Conservation (phyloP, 176 grass and related monocot genomes). For the Cymbopogon citratus region DNA sequence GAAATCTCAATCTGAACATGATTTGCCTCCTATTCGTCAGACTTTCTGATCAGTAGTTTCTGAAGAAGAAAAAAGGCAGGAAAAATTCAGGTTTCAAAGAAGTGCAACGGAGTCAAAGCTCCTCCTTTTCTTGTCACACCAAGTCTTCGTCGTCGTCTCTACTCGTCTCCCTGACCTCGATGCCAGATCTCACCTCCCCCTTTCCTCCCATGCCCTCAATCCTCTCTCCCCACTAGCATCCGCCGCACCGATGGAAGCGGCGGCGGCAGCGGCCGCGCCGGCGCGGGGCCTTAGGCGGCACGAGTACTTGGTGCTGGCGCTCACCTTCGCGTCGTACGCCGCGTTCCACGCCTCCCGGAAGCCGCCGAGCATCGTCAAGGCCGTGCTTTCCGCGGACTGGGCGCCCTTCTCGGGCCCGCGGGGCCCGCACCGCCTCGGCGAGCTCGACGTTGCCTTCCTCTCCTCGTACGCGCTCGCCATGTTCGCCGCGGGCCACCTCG, state of each 20-base stretch:
- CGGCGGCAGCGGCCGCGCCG: neutral
- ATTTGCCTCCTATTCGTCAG: neutral
- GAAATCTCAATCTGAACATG: neutral
- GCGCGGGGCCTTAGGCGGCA: conserved; percentile 33
- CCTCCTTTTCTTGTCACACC: neutral
- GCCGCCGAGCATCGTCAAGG: conserved; percentile 96
- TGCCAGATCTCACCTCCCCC: conserved; percentile 21
- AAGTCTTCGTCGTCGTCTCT: neutral
- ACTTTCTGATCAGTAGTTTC: neutral
- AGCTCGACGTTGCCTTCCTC: conserved; percentile 94
- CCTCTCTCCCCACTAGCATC: neutral
- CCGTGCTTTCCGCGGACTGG: conserved; percentile 56
- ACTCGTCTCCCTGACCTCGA: neutral
- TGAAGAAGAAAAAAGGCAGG: neutral
- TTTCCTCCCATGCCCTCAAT: conserved; percentile 7
- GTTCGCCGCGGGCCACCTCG: conserved; percentile 83
- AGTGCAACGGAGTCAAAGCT: conserved; percentile 19
- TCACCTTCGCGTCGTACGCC: conserved; percentile 78
- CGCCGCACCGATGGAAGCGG: conserved; percentile 34
- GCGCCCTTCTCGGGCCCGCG: conserved; percentile 58
- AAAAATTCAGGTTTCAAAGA: neutral
- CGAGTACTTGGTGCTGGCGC: conserved; percentile 52
- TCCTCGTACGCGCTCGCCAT: conserved; percentile 34
- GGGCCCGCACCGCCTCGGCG: conserved; percentile 72
- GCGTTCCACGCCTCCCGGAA: conserved; percentile 97